Percentiles rank a stretch among this genome's conserved stretches.
phyloP scores from a whole-genome alignment of 768 basidiomycete species.

The Boletus vermiculosoides region DNA sequence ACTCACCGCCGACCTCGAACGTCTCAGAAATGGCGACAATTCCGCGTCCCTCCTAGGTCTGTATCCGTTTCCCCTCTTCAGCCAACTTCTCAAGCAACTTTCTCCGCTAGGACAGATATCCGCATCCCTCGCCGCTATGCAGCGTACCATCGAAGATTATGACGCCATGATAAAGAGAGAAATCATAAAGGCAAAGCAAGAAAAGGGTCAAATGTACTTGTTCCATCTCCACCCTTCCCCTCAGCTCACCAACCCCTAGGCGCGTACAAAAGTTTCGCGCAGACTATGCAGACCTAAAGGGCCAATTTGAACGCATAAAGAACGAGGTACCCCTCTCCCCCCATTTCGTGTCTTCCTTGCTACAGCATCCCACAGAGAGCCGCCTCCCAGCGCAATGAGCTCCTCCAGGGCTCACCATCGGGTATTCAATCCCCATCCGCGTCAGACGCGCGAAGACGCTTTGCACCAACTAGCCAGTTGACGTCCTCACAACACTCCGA shows the following conservation, averaged over 20 bases:
- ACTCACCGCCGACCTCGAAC: slow-evolving; percentile 82
- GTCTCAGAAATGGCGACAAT: slow-evolving; percentile 75
- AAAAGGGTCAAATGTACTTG: slow-evolving; percentile 87
- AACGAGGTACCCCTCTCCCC: slow-evolving; percentile 37
- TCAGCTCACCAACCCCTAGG: slow-evolving; percentile 41
- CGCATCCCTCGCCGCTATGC: slow-evolving; percentile 93
- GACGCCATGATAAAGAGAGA: slow-evolving; percentile 96
- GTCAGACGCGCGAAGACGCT: slow-evolving; percentile 65
- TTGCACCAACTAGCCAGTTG: slow-evolving; percentile 36
- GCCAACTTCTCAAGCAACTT: slow-evolving; percentile 7
- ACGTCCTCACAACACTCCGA: slow-evolving; percentile 67
- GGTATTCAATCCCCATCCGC: slow-evolving; percentile 31
- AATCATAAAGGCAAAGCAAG: slow-evolving; percentile 93
- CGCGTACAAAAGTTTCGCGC: slow-evolving; percentile 89
- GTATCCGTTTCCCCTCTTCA: slow-evolving; percentile 13
- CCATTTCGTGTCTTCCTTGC: background rate
- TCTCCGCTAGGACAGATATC: slow-evolving; percentile 85
- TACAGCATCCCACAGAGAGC: slow-evolving; percentile 45
- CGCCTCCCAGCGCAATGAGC: slow-evolving; percentile 59
- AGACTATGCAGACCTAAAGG: slow-evolving; percentile 81
- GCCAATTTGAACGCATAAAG: slow-evolving; percentile 80
- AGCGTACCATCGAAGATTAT: slow-evolving; percentile 94
- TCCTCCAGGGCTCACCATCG: slow-evolving; percentile 50
- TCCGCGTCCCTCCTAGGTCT: slow-evolving; percentile 83
- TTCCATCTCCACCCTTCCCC: background rate